These are phyloP conservation scores for Chytriomyces sp. DNA, from an alignment of 192 early-diverging fungal genomes.

Conservation along the genomic window DNA sequence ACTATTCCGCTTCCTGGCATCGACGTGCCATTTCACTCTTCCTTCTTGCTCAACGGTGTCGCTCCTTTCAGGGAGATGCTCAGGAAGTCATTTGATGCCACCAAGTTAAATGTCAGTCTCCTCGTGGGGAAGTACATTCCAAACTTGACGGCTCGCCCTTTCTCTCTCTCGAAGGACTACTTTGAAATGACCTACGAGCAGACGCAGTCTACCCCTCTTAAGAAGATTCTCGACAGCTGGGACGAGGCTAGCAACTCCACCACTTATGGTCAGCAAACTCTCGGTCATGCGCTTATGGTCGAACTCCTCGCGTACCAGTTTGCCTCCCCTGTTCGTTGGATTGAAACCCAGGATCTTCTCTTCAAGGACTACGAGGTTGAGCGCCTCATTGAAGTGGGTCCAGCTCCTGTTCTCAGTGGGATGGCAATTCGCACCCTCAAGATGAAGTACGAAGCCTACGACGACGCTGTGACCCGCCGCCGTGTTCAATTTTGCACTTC, in stretches of 20 bases:
- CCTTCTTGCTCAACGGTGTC: constrained; percentile 89
- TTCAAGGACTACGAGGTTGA: constrained; percentile 82
- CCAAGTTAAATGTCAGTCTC: constrained; percentile 78
- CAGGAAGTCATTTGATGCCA: constrained; percentile 79
- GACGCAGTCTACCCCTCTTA: constrained; percentile 76
- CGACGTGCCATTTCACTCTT: constrained; percentile 97
- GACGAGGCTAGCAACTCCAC: constrained; percentile 67
- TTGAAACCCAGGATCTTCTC: constrained; percentile 86
- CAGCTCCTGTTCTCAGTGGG: constrained; percentile 83
- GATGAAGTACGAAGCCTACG: constrained; percentile 96
- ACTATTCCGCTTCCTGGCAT: constrained; percentile 91
- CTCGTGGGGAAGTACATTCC: constrained; percentile 91
- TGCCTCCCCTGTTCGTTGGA: constrained; percentile 92
- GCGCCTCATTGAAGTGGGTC: constrained; percentile 88
- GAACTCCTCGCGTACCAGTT: constrained; percentile 93
- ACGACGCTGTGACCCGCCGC: constrained; percentile 87
- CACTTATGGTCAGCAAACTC: constrained; percentile 81
- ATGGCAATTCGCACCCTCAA: constrained; percentile 94
- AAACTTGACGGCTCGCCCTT: constrained; percentile 90
- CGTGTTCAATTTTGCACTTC: constrained; percentile 86
- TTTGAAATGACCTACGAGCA: constrained; percentile 68
- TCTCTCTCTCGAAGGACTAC: constrained; percentile 77
- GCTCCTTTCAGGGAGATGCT: constrained; percentile 89
- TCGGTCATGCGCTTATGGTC: constrained; percentile 82
- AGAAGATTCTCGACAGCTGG: constrained; percentile 79